Evolutionary conservation across 805 yeast species (phyloP), one percentile per base, ranked within the genome.

Genomic region (Starmera caribaea): DNA sequence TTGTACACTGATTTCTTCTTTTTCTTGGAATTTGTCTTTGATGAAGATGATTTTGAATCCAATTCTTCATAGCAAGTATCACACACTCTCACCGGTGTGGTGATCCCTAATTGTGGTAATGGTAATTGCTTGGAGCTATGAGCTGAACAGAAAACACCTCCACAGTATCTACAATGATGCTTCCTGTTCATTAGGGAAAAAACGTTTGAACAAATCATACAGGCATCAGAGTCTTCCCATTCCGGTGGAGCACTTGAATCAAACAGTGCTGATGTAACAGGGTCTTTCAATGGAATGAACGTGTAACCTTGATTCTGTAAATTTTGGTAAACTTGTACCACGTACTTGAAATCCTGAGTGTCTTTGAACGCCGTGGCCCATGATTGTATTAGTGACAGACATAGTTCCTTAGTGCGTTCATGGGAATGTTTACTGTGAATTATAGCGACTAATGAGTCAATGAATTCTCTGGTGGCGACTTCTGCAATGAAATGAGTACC

Each of bases 151-250:
- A 73, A 90, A 0, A 87, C 96, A 4, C 97, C 97, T 17, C 98
- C 98, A 63, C 98, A 92, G 38, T 95, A 82, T 39, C 98, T 73
- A 60, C 98, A 92, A 61, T 92, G 98, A 59, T 92, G 98, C 57
- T 90, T 88, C 54, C 98, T 72, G 57, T 85, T 88, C 44, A 89
- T 65, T 55, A 90, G 72, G 1, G 92, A 68, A 55, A 92, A 92
- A 13, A 79, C 64, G 33, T 70, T 76, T 38, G 94, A 87, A 49
- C 97, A 87, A 40, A 86, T 77, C 97, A 92, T 89, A 60, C 98
- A 92, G 4, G 86, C 86, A 50, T 87, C 95, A 10, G 89, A 82
- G 54, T 92, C 98, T 16, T 84, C 80, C 98, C 98, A 92, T 50
- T 88, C 97, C 0, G 98, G 97, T 2, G 98, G 97, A 5, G 89